phyloP scores from a whole-genome alignment of 1,284 basidiomycete genomes.

The Earliella scabrosa region DNA sequence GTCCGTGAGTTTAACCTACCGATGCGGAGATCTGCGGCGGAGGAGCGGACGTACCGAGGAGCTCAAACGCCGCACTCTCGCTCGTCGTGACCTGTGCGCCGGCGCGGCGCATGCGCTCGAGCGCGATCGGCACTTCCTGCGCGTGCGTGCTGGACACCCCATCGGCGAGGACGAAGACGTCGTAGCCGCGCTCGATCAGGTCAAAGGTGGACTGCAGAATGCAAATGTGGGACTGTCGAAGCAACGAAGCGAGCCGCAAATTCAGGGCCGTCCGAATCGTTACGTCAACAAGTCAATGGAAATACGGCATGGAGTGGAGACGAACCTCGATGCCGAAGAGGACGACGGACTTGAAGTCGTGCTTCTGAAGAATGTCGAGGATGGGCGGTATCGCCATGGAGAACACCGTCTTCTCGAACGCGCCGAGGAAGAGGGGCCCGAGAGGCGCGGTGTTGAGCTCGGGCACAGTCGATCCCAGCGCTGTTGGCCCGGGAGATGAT shows the following conservation, averaged over 20 bases:
- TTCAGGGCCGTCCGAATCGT: background rate
- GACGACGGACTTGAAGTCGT: slow-evolving; percentile 63
- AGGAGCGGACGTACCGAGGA: slow-evolving; percentile 55
- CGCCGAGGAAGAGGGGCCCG: slow-evolving; percentile 59
- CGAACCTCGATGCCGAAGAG: slow-evolving; percentile 89
- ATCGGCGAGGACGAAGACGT: slow-evolving; percentile 80
- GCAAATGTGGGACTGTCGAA: slow-evolving; percentile 80
- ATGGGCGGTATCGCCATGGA: slow-evolving; percentile 83
- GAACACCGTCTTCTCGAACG: slow-evolving; percentile 78
- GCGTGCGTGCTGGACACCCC: slow-evolving; percentile 84
- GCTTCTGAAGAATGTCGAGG: slow-evolving; percentile 51
- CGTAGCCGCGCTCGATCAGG: slow-evolving; percentile 56
- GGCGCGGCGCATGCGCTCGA: slow-evolving; percentile 70
- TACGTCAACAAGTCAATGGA: too few relatives aligned
- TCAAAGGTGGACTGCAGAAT: slow-evolving; percentile 83
- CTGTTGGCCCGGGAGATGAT: slow-evolving; percentile 44
- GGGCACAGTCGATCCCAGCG: slow-evolving; percentile 72
- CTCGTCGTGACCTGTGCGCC: slow-evolving; percentile 83
- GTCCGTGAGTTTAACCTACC: background rate
- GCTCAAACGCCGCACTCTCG: slow-evolving; percentile 82
- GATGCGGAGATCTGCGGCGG: background rate
- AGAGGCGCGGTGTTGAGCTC: slow-evolving; percentile 66
- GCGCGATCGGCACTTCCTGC: slow-evolving; percentile 67
- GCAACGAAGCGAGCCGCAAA: too few relatives aligned
- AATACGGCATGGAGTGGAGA: too few relatives aligned